Evolutionary conservation across 2,329 filamentous ascomycete genomes (phyloP).

Genomic region (Graphiopsis chlorocephala): DNA sequence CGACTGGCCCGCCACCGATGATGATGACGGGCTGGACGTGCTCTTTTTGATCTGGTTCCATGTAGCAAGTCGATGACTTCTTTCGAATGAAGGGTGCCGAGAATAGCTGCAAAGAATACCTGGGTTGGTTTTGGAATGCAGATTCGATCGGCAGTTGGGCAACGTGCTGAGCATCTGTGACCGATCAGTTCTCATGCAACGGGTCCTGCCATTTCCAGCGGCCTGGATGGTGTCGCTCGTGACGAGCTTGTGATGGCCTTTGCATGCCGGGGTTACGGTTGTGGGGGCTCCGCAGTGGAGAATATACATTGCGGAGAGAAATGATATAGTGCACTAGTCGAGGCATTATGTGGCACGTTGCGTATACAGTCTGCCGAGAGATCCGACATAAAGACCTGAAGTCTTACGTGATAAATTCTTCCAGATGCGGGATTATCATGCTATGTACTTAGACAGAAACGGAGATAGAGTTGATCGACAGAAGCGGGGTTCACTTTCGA

Average conservation of each 20-base stretch:
- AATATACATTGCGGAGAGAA: not conserved
- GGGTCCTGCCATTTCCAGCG: not conserved
- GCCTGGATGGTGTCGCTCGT: not conserved
- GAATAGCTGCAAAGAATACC: not conserved
- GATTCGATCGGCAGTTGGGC: not conserved
- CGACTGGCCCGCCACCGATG: slow-evolving; percentile 34
- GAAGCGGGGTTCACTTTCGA: not conserved
- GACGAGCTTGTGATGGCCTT: not conserved
- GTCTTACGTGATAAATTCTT: not conserved
- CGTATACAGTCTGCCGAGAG: not conserved
- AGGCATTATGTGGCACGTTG: not conserved
- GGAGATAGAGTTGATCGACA: not conserved
- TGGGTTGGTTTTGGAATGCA: no score
- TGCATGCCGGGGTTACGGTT: not conserved
- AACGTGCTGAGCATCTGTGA: not conserved
- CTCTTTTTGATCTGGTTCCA: not conserved
- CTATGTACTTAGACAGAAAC: not conserved
- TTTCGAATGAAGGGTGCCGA: not conserved
- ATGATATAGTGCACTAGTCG: not conserved
- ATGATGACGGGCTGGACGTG: slow-evolving; percentile 26
- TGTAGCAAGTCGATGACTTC: not conserved
- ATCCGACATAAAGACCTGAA: not conserved
- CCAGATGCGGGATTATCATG: not conserved
- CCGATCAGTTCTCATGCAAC: no score
- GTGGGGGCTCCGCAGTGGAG: not conserved